Evolutionary conservation across 129 eudicot species (phyloP).

Genomic region (Calendula officinalis): DNA sequence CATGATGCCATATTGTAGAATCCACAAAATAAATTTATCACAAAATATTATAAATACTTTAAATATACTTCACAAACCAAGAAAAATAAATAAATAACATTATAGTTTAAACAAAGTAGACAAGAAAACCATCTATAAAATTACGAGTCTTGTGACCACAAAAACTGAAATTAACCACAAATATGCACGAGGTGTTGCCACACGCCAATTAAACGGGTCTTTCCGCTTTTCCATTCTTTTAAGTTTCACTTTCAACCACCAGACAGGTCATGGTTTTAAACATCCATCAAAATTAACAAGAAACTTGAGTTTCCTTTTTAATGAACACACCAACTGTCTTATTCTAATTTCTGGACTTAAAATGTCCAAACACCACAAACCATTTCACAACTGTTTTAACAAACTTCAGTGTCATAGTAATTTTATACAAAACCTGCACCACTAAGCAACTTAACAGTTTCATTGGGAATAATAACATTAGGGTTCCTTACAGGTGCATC

Average conservation of each 20-base stretch:
- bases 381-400: background rate
- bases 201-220: background rate
- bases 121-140: background rate
- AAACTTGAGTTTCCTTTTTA: background rate
- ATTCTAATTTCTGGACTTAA: background rate
- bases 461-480: constrained; percentile 62
- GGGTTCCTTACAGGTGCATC: constrained; percentile 69
- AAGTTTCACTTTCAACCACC: constrained; percentile 4
- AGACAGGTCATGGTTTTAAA: background rate
- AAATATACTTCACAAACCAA: background rate
- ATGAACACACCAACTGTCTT: background rate
- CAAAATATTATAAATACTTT: too few species aligned
- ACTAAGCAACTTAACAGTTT: constrained; percentile 55
- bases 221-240: background rate
- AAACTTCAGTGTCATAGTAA: background rate
- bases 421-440: constrained; percentile 34
- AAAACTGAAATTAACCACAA: background rate
- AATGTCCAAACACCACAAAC: background rate
- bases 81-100: background rate
- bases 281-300: background rate
- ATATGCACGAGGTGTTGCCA: background rate
- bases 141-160: background rate
- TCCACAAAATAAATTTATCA: too few species aligned
- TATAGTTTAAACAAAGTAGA: too few species aligned
- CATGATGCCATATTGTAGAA: too few species aligned